Conservation (phyloP, 768 basidiomycete species). For the Boletus patriciae region DNA sequence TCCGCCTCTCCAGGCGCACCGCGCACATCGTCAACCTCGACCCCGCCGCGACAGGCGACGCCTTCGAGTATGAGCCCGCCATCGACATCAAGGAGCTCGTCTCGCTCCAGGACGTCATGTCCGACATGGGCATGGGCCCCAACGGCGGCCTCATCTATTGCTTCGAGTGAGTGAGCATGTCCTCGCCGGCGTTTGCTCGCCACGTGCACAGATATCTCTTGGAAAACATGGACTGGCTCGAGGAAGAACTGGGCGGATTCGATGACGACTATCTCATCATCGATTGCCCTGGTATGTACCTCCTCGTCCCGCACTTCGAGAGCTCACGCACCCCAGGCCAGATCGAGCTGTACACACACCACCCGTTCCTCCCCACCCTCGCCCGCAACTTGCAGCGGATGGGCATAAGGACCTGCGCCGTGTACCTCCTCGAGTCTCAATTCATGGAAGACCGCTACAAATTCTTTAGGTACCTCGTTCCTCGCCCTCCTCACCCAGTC, state of each 20-base stretch:
- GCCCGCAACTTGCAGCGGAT: slow-evolving; percentile 72
- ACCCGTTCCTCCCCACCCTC: slow-evolving; percentile 91
- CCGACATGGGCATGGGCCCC: slow-evolving; percentile 90
- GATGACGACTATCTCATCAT: slow-evolving; percentile 95
- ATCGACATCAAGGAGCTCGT: slow-evolving; percentile 95
- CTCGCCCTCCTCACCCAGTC: background rate
- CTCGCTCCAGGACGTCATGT: slow-evolving; percentile 93
- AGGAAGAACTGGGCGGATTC: slow-evolving; percentile 91
- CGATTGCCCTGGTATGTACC: slow-evolving; percentile 77
- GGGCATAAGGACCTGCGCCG: slow-evolving; percentile 83
- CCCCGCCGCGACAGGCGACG: slow-evolving; percentile 82
- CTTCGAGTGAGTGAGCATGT: slow-evolving; percentile 90
- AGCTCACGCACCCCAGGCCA: slow-evolving; percentile 58
- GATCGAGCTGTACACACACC: slow-evolving; percentile 98
- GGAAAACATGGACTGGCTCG: slow-evolving; percentile 98
- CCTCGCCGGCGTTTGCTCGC: background rate
- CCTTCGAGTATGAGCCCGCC: slow-evolving; percentile 88
- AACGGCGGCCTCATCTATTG: slow-evolving; percentile 98
- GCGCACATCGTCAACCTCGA: slow-evolving; percentile 97
- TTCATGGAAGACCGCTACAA: slow-evolving; percentile 99
- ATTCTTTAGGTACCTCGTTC: slow-evolving; percentile 74
- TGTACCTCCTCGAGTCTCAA: slow-evolving; percentile 94
- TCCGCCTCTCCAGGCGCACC: slow-evolving; percentile 74
- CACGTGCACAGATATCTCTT: slow-evolving; percentile 73
- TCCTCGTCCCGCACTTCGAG: background rate